Evolutionary conservation across 73 alveolate genomes (phyloP).

Genomic region (Durusdinium trenchii): DNA sequence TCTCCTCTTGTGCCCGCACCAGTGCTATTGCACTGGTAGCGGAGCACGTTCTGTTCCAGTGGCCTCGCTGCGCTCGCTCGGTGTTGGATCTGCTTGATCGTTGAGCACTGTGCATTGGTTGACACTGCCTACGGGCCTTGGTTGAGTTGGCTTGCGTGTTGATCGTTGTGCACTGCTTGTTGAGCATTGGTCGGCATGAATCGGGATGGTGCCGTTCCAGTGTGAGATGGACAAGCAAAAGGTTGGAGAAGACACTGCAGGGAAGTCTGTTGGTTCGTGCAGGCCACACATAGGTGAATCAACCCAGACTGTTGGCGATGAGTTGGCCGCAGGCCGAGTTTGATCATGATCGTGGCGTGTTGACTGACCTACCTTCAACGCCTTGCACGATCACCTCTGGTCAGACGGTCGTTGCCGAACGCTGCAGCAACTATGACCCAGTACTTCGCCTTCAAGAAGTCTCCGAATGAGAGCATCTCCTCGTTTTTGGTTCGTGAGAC

Average conservation of each 20-base stretch:
- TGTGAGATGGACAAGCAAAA: not conserved
- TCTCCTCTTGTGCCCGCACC: too few relatives aligned
- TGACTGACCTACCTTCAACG: not conserved
- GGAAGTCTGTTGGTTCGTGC: not conserved
- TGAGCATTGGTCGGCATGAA: too few relatives aligned
- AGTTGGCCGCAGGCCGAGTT: not conserved
- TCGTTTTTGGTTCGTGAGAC: not conserved
- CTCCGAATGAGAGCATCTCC: not conserved
- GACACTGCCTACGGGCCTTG: too few relatives aligned
- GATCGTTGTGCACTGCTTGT: too few relatives aligned
- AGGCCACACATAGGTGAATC: not conserved
- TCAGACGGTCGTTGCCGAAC: not conserved
- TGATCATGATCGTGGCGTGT: not conserved
- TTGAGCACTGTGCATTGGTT: too few relatives aligned
- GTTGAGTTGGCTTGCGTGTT: too few relatives aligned
- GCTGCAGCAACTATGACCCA: not conserved
- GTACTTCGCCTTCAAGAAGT: not conserved
- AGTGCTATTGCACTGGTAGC: too few relatives aligned
- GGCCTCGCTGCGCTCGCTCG: too few relatives aligned
- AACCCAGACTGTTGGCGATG: not conserved
- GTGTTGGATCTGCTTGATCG: too few relatives aligned
- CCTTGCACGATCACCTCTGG: not conserved
- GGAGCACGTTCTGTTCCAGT: too few relatives aligned
- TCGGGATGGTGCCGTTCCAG: too few relatives aligned
- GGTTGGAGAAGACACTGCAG: slow-evolving; percentile 3